Base-by-base conservation (phyloP, 2,329 filamentous ascomycete species). In the Cladophialophora exuberans region DNA sequence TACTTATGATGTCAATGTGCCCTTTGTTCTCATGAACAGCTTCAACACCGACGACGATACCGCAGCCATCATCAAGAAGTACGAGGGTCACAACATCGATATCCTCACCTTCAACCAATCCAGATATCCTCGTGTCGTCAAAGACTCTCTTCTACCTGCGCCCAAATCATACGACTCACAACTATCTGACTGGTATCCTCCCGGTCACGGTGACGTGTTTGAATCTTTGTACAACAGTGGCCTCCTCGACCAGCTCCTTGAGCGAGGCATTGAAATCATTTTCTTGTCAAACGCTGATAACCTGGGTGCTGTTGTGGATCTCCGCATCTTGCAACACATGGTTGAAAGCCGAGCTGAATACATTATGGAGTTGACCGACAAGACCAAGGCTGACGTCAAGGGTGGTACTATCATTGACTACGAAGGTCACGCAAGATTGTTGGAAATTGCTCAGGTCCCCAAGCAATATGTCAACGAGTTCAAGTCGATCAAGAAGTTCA, bases 401-500 rank as follows among this genome's bases (percentile, higher is more conserved):
- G 94, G 94, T 86, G 94, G 94, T 79, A 99, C 94, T 75, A 99
- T 99, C 75, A 99, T 99, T 70, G 93, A 99, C 80, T 97, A 97
- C 78, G 94, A 99, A 74, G 93, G 93, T 70, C 92, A 89, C 54
- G 93, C 95, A 66, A 92, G 94, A 71, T 88, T 99, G 65, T 88
- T 99, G 49, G 94, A 99, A 81, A 97, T 99, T 69, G 94, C 94
- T 11, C 94, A 99, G 82, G 94, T 99, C 30, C 94, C 94, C 77
- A 99, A 97, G 86, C 90, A 99, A 82, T 94, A 99, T 79, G 90
- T 94, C 74, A 97, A 99, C 79, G 94, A 99, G 81, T 99, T 99
- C 90, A 99, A 99, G 87, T 97, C 92, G 44, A 99, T 99, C 83
- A 99, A 99, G 88, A 99, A 99, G 84, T 99, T 99, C 88, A 97